These are phyloP conservation scores for Ascosphaera pollenicola DNA, from an alignment of 2,329 filamentous ascomycete genomes.

Conservation along the genomic window DNA sequence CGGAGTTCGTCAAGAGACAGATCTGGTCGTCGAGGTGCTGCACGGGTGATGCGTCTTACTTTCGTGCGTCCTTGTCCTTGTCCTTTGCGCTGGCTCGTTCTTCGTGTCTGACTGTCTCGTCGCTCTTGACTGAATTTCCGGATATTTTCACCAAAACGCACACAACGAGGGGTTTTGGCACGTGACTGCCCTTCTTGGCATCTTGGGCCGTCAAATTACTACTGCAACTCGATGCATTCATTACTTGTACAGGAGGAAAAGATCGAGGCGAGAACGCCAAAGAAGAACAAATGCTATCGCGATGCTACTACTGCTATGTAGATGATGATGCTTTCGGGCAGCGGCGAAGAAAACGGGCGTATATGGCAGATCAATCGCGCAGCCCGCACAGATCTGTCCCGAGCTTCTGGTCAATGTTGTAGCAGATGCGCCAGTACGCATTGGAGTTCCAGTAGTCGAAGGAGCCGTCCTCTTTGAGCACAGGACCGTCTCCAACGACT, in stretches of 20 bases:
- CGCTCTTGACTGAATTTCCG: neutral
- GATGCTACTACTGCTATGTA: no score
- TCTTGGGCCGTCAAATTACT: neutral
- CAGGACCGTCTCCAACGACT: slow-evolving; percentile 24
- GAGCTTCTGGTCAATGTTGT: slow-evolving; percentile 31
- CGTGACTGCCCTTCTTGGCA: neutral
- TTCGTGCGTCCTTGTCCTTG: neutral
- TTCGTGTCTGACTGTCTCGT: neutral
- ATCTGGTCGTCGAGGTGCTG: no score
- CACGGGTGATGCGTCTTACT: neutral
- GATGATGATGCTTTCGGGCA: neutral
- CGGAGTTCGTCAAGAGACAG: no score
- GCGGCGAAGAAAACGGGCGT: neutral
- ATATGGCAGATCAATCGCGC: slow-evolving; percentile 15
- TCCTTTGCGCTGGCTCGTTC: neutral
- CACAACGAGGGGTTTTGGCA: neutral
- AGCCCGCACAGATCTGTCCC: slow-evolving; percentile 40
- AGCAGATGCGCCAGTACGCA: slow-evolving; percentile 38
- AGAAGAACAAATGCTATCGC: no score
- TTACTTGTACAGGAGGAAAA: neutral
- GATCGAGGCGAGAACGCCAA: no score
- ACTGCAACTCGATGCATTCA: neutral
- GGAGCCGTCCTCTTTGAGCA: slow-evolving; percentile 21
- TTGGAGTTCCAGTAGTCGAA: slow-evolving; percentile 49
- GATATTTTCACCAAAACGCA: neutral